Percentiles rank a stretch among this genome's conserved stretches.
Conservation (phyloP, 257 asterid species). For the Solanum arcanum region DNA sequence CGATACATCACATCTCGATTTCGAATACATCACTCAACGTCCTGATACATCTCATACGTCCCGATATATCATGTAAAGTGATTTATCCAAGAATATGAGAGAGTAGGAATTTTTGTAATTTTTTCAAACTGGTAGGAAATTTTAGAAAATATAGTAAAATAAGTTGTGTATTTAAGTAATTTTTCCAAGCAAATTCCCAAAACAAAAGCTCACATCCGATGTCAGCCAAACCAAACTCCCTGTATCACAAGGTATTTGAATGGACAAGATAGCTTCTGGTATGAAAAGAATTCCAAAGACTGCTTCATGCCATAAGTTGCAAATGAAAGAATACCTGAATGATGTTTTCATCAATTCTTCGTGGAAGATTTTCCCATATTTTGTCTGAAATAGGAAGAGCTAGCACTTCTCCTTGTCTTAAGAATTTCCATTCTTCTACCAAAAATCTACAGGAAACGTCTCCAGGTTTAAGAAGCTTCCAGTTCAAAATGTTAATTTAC, state of each 20-base stretch:
- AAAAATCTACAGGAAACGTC: constrained; percentile 49
- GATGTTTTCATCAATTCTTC: constrained; percentile 34
- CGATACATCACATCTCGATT: too few species aligned
- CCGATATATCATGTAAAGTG: too few species aligned
- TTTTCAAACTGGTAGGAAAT: too few species aligned
- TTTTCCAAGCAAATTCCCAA: neutral
- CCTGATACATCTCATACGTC: too few species aligned
- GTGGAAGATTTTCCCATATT: constrained; percentile 54
- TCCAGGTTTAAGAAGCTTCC: neutral
- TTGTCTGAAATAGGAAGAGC: constrained; percentile 41
- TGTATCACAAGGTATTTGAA: neutral
- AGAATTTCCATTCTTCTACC: constrained; percentile 62
- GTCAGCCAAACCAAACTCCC: neutral
- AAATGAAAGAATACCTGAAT: neutral
- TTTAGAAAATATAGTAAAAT: too few species aligned
- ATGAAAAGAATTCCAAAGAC: neutral
- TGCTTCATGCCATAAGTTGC: neutral
- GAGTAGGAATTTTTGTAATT: too few species aligned
- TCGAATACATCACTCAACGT: too few species aligned
- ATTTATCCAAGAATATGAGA: too few species aligned
- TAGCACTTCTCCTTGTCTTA: constrained; percentile 25
- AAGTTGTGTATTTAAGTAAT: too few species aligned
- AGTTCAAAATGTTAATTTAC: neutral
- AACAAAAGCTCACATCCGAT: neutral
- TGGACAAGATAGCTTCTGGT: neutral